phyloP scores from a whole-genome alignment of 2,329 filamentous ascomycete genomes.

The Stachybotrys chlorohalonatus region DNA sequence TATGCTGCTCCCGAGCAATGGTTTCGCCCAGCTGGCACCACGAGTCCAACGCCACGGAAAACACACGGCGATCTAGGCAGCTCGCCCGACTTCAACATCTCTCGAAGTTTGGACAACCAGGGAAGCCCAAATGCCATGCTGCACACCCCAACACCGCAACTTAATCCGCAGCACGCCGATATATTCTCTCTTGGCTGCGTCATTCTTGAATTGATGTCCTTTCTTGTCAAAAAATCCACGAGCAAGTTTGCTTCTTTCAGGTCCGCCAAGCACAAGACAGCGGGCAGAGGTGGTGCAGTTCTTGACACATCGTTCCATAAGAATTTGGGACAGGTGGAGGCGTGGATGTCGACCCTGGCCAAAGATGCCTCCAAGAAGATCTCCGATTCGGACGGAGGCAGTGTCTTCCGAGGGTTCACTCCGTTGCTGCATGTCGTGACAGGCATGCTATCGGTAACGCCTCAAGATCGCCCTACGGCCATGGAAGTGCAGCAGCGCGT shows the following conservation, averaged over 20 bases:
- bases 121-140: slow-evolving; percentile 21
- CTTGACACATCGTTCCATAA: slow-evolving; percentile 65
- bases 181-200: slow-evolving; percentile 67
- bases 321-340: slow-evolving; percentile 58
- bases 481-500: slow-evolving; percentile 41
- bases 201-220: slow-evolving; percentile 61
- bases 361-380: slow-evolving; percentile 46
- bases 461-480: slow-evolving; percentile 43
- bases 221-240: slow-evolving; percentile 58
- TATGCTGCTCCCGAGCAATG: slow-evolving; percentile 64
- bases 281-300: slow-evolving; percentile 49
- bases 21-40: slow-evolving; percentile 30
- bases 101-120: slow-evolving; percentile 15
- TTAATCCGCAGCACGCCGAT: slow-evolving; percentile 52
- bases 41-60: slow-evolving; percentile 21
- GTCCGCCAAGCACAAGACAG: slow-evolving; percentile 52
- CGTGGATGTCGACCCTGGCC: slow-evolving; percentile 55
- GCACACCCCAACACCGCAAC: slow-evolving; percentile 29
- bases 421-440: slow-evolving; percentile 44
- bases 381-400: slow-evolving; percentile 27
- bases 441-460: slow-evolving; percentile 44
- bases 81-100: slow-evolving; percentile 28
- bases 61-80: slow-evolving; percentile 20
- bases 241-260: slow-evolving; percentile 59
- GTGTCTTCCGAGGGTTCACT: slow-evolving; percentile 39